Conservation (phyloP, 352 stramenopile species). For the Blastocystis sp. region DNA sequence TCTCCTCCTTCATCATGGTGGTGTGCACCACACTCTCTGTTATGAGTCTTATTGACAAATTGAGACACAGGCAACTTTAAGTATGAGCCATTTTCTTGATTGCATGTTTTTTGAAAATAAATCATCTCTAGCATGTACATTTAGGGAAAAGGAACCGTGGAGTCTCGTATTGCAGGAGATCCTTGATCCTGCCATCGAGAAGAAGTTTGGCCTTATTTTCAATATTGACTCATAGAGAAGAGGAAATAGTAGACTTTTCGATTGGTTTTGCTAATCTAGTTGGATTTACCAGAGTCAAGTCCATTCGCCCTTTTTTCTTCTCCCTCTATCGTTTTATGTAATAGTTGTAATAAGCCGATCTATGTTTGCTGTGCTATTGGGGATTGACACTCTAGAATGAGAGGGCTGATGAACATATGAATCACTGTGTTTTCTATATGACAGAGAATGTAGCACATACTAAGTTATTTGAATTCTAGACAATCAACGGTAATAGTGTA, state of each 20-base stretch:
- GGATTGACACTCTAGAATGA: neutral
- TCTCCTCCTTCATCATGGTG: conserved; percentile 37
- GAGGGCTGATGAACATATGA: neutral
- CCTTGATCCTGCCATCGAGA: neutral
- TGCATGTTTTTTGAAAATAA: neutral
- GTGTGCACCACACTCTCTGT: conserved; percentile 25
- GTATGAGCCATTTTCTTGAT: conserved; percentile 36
- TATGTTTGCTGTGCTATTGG: neutral
- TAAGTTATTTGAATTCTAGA: neutral
- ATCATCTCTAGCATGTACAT: neutral
- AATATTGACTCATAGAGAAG: too few relatives aligned
- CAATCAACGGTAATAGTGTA: neutral
- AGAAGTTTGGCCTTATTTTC: neutral
- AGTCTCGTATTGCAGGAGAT: neutral
- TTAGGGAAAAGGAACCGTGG: neutral
- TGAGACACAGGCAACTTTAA: neutral
- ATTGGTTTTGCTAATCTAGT: neutral
- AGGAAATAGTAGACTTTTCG: too few relatives aligned
- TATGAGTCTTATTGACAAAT: conserved; percentile 23
- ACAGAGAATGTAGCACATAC: neutral
- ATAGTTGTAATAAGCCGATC: conserved; percentile 2
- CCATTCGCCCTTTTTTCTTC: neutral
- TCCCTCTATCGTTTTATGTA: conserved; percentile 8
- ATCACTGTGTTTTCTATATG: neutral
- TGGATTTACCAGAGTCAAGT: neutral